Conservation (phyloP, 2,329 filamentous ascomycete species). For the Neonectria punicea region DNA sequence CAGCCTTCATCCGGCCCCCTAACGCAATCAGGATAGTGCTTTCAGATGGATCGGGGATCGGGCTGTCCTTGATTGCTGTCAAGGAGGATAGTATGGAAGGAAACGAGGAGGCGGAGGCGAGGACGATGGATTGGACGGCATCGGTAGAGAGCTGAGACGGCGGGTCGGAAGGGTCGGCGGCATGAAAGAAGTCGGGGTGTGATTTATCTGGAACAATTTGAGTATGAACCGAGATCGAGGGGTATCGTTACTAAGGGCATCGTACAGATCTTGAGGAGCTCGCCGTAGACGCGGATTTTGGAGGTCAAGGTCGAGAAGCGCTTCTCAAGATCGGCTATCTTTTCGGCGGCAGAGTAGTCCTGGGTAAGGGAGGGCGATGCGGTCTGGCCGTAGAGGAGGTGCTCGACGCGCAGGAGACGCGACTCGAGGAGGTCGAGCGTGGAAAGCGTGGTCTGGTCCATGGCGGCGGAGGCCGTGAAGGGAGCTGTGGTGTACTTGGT, state of each 20-base stretch:
- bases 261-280: constrained; percentile 70
- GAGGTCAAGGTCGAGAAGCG: constrained; percentile 63
- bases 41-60: constrained; percentile 65
- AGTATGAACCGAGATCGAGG: background rate
- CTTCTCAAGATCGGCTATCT: constrained; percentile 63
- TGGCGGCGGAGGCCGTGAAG: constrained; percentile 46
- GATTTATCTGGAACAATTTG: constrained; percentile 56
- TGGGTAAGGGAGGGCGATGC: constrained; percentile 46
- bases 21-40: constrained; percentile 68
- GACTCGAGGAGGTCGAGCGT: constrained; percentile 68
- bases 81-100: constrained; percentile 66
- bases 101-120: constrained; percentile 66
- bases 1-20: constrained; percentile 69
- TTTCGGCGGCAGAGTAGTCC: constrained; percentile 54
- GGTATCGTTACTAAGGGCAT: constrained; percentile 6
- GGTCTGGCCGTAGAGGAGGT: constrained; percentile 63
- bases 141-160: constrained; percentile 63
- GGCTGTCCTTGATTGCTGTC: constrained; percentile 65
- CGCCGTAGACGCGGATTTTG: constrained; percentile 65
- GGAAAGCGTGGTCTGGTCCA: constrained; percentile 64
- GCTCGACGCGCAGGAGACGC: constrained; percentile 69
- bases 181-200: constrained; percentile 66
- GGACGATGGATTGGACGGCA: constrained; percentile 64
- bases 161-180: constrained; percentile 56
- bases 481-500: constrained; percentile 14